Evolutionary conservation across 2,329 filamentous ascomycete genomes (phyloP).

Genomic region (Scedosporium dehoogii): DNA sequence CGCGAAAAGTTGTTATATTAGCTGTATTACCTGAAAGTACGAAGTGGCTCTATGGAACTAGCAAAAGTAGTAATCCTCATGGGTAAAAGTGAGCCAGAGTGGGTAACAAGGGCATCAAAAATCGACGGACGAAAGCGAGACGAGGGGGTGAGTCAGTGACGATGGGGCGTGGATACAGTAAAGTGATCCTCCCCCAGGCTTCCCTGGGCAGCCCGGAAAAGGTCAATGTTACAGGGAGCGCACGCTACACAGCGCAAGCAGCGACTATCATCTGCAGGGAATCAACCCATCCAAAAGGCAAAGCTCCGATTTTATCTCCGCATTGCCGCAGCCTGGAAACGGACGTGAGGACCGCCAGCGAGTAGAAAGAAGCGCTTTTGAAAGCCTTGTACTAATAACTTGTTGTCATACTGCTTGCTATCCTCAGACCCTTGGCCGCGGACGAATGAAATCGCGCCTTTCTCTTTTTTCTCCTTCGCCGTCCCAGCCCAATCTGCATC

Average conservation of each 20-base stretch:
- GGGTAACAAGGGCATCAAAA: background rate
- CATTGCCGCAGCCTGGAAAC: background rate
- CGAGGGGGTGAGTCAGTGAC: background rate
- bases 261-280: background rate
- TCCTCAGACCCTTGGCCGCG: background rate
- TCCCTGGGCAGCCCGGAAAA: background rate
- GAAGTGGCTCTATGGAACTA: too few relatives aligned
- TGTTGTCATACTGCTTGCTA: background rate
- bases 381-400: slow-evolving; percentile 1
- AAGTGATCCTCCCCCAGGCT: background rate
- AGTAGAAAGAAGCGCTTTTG: background rate
- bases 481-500: background rate
- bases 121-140: background rate
- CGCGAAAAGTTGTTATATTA: background rate
- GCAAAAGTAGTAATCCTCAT: background rate
- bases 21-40: background rate
- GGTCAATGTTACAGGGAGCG: background rate
- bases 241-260: background rate
- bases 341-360: background rate
- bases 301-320: slow-evolving; percentile 2
- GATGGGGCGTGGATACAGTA: background rate
- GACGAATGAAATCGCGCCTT: background rate
- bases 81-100: background rate
- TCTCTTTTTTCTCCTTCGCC: background rate
- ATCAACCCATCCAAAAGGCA: background rate